These are phyloP conservation scores for Lipomyces kockii DNA, from an alignment of 805 yeast genomes.

Conservation along the genomic window DNA sequence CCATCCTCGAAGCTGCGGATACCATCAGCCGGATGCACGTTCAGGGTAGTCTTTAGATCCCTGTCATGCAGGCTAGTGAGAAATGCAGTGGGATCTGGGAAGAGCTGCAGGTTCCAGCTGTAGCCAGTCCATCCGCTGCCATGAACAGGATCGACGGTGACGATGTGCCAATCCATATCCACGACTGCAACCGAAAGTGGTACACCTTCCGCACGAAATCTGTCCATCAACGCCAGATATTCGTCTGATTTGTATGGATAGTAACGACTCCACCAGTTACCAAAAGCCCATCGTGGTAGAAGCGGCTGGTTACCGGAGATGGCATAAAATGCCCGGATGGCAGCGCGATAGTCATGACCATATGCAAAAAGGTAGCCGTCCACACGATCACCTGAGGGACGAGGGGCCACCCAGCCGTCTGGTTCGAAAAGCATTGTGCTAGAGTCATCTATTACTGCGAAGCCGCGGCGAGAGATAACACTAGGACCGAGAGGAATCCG, in stretches of 20 bases:
- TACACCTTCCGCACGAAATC: constrained; percentile 7
- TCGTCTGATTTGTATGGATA: constrained; percentile 7
- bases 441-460: constrained; percentile 5
- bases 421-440: constrained; percentile 7
- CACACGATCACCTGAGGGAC: constrained; percentile 1
- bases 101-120: constrained; percentile 5
- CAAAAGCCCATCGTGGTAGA: constrained; percentile 7
- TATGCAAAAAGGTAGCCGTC: constrained; percentile 5
- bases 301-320: constrained; percentile 8
- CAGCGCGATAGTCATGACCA: constrained; percentile 9
- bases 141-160: constrained; percentile 1
- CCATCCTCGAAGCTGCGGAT: constrained; percentile 4
- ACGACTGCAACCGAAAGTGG: constrained; percentile 5
- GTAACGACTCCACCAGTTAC: constrained; percentile 9
- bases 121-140: constrained; percentile 8
- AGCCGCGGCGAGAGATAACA: constrained; percentile 7
- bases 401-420: constrained; percentile 7
- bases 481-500: constrained; percentile 4
- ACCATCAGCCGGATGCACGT: constrained; percentile 10
- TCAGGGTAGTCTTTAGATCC: constrained; percentile 7
- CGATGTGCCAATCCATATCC: constrained; percentile 8
- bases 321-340: constrained; percentile 8
- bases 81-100: constrained; percentile 8
- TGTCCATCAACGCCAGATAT: constrained; percentile 8
- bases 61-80: constrained; percentile 4